Evolutionary conservation across 768 basidiomycete genomes (phyloP).

Genomic region (Artomyces pyxidatus): DNA sequence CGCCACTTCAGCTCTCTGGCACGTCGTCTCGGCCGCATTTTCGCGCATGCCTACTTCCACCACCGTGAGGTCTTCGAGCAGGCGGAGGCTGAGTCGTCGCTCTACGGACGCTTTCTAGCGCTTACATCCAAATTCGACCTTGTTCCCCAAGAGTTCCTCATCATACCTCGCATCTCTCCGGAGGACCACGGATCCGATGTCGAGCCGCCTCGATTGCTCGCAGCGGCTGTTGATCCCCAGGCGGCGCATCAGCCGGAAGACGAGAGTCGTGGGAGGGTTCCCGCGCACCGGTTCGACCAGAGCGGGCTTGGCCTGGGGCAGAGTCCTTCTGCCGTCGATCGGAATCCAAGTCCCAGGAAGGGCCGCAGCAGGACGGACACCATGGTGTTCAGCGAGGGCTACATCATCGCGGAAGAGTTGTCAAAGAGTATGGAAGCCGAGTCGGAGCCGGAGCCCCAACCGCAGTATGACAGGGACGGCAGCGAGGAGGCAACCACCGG

Average conservation of each 20-base stretch:
- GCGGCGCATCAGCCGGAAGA: conserved; percentile 3
- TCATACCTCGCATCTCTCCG: conserved; percentile 49
- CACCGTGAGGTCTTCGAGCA: conserved; percentile 89
- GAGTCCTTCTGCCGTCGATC: conserved; percentile 6
- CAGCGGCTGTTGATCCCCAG: conserved; percentile 12
- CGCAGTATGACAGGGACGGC: neutral
- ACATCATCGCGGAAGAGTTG: conserved; percentile 31
- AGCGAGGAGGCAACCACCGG: neutral
- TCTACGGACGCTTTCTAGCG: conserved; percentile 85
- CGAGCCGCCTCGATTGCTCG: conserved; percentile 13
- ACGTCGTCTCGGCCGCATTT: conserved; percentile 87
- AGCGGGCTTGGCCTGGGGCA: conserved; percentile 8
- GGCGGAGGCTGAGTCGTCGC: conserved; percentile 82
- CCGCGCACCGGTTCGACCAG: conserved; percentile 5
- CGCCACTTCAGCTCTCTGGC: conserved; percentile 89
- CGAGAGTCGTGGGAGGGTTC: conserved; percentile 11
- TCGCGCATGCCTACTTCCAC: conserved; percentile 94
- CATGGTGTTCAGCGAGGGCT: conserved; percentile 55
- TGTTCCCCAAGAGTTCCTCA: conserved; percentile 76
- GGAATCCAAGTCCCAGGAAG: conserved; percentile 16
- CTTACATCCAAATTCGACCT: conserved; percentile 75
- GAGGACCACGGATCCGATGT: conserved; percentile 22
- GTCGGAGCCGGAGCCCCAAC: neutral
- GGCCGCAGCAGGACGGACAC: conserved; percentile 63
- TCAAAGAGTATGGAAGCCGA: conserved; percentile 16